Conservation (phyloP, 495 filamentous ascomycete genomes). For the Cercophora newfieldiana region DNA sequence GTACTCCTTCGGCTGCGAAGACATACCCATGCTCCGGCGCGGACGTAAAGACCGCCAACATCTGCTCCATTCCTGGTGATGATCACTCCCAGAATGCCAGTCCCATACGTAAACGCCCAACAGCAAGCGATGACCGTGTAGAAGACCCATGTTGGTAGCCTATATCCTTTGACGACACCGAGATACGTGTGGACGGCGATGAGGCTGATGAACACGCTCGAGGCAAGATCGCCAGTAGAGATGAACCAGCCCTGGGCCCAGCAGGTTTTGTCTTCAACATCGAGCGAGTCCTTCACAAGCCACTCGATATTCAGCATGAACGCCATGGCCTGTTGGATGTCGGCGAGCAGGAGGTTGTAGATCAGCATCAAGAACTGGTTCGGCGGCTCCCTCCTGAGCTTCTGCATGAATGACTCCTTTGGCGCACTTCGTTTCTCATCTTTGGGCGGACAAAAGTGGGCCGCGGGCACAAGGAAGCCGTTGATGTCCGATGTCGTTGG, state of each 20-base stretch:
- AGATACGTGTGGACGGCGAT: constrained; percentile 71
- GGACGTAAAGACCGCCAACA: constrained; percentile 55
- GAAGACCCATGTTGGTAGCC: constrained; percentile 55
- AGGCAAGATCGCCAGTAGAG: constrained; percentile 67
- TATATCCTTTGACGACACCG: constrained; percentile 58
- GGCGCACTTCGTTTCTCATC: constrained; percentile 9
- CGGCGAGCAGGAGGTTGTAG: constrained; percentile 72
- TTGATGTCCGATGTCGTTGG: constrained; percentile 24
- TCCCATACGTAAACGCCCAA: constrained; percentile 60
- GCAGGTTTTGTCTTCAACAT: constrained; percentile 57
- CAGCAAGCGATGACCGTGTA: constrained; percentile 48
- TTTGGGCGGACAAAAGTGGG: constrained; percentile 25
- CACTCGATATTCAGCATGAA: constrained; percentile 67
- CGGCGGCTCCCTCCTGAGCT: constrained; percentile 32
- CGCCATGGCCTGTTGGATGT: constrained; percentile 69
- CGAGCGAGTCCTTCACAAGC: constrained; percentile 56
- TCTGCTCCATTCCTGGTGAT: constrained; percentile 47
- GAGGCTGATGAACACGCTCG: constrained; percentile 67
- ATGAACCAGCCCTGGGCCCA: constrained; percentile 72
- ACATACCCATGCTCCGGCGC: constrained; percentile 64
- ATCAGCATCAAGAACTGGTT: constrained; percentile 77
- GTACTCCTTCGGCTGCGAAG: neutral
- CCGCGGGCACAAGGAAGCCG: constrained; percentile 30
- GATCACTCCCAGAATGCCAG: constrained; percentile 58
- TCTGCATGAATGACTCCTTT: constrained; percentile 15